phyloP scores from a whole-genome alignment of 2,329 filamentous ascomycete genomes.

The Scedosporium dehoogii region DNA sequence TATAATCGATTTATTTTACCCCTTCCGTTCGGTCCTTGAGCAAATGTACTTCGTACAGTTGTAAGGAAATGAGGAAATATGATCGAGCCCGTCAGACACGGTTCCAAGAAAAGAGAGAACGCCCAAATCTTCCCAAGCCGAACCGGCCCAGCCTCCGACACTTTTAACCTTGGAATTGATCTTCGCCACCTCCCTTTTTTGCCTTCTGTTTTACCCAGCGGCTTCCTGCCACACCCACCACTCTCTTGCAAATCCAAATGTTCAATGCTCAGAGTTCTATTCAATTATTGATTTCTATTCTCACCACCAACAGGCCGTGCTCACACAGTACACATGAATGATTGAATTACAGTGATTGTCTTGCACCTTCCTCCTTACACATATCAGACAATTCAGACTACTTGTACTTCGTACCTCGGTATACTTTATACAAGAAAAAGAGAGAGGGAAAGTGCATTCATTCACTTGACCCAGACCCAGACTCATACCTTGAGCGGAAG shows the following conservation, averaged over 20 bases:
- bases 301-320: background rate
- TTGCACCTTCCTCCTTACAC: background rate
- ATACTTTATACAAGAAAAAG: too few species aligned
- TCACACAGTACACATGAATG: background rate
- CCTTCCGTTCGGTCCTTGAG: too few species aligned
- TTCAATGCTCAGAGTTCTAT: background rate
- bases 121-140: background rate
- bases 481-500: background rate
- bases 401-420: too few species aligned
- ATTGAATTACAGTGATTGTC: background rate
- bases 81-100: background rate
- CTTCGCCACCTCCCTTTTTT: slow-evolving; percentile 1
- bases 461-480: background rate
- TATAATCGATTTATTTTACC: too few species aligned
- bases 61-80: too few species aligned
- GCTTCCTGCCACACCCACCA: background rate
- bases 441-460: background rate
- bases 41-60: too few species aligned
- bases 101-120: background rate
- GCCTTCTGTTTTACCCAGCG: slow-evolving; percentile 1
- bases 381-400: background rate
- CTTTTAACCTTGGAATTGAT: background rate
- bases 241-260: background rate
- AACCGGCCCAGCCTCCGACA: background rate
- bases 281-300: background rate